Evolutionary conservation across 1,284 basidiomycete species (phyloP).

Genomic region (Phlebopus sp.): DNA sequence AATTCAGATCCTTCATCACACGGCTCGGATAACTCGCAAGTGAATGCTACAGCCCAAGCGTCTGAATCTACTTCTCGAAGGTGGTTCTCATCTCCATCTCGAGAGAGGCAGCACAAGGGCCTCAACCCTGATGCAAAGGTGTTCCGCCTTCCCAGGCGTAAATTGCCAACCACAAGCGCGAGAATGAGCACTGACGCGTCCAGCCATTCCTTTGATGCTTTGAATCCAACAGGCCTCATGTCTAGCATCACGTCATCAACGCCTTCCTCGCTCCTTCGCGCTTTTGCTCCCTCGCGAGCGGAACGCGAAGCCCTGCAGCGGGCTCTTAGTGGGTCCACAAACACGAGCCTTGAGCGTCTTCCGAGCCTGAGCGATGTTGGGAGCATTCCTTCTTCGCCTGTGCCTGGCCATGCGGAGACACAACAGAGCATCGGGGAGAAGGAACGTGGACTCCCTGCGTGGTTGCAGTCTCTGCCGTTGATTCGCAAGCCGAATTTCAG

Average conservation of each 20-base stretch:
- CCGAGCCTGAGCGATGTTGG: constrained; percentile 70
- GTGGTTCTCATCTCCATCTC: constrained; percentile 47
- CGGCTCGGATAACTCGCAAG: constrained; percentile 10
- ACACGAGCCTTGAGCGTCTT: constrained; percentile 68
- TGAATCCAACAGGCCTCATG: constrained; percentile 55
- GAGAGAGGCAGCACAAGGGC: constrained; percentile 54
- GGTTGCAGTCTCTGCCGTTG: constrained; percentile 53
- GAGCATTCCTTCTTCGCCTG: constrained; percentile 62
- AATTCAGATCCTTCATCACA: constrained; percentile 39
- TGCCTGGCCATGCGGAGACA: constrained; percentile 40
- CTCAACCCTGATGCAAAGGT: constrained; percentile 85
- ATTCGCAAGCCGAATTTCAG: constrained; percentile 59
- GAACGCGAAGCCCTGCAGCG: constrained; percentile 77
- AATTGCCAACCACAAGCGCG: constrained; percentile 19
- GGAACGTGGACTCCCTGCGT: constrained; percentile 43
- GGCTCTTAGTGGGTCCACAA: constrained; percentile 63
- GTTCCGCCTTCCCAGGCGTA: constrained; percentile 54
- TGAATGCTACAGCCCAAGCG: constrained; percentile 12
- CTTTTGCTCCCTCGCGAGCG: constrained; percentile 78
- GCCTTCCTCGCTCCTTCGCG: constrained; percentile 58
- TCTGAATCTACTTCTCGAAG: constrained; percentile 35
- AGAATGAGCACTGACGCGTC: constrained; percentile 13
- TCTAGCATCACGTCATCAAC: constrained; percentile 38
- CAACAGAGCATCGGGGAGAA: constrained; percentile 27
- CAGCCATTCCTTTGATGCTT: constrained; percentile 38